Percentiles rank a stretch among this genome's conserved stretches.
Evolutionary conservation across 352 stramenopile species (phyloP).

Genomic region (Phytophthora citricola): DNA sequence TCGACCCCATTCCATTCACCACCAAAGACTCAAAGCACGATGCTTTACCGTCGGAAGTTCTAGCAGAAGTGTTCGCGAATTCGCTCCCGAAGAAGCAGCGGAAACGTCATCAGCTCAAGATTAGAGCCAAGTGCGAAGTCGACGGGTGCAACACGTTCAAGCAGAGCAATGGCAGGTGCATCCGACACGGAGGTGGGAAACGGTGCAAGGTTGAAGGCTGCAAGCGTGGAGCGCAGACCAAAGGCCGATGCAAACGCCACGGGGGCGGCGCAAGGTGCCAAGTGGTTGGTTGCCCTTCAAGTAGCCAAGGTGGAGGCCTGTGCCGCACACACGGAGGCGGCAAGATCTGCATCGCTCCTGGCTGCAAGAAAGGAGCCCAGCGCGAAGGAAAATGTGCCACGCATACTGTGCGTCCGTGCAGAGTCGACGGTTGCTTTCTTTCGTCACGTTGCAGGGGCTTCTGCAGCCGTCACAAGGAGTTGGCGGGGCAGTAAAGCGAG

Average conservation of each 20-base stretch:
- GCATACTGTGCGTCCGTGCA: constrained; percentile 77
- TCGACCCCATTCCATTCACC: constrained; percentile 6
- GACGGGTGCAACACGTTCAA: constrained; percentile 73
- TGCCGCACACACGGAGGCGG: constrained; percentile 86
- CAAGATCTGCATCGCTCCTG: constrained; percentile 81
- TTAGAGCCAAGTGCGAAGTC: constrained; percentile 45
- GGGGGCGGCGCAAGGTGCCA: constrained; percentile 77
- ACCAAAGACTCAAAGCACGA: neutral
- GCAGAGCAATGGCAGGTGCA: constrained; percentile 79
- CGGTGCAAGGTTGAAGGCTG: constrained; percentile 70
- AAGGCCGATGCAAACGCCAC: constrained; percentile 81
- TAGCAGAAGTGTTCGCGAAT: neutral
- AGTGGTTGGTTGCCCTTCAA: constrained; percentile 59
- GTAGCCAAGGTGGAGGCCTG: constrained; percentile 76
- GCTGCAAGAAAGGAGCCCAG: constrained; percentile 89
- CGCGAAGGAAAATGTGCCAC: constrained; percentile 83
- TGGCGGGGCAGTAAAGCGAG: neutral
- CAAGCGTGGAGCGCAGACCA: constrained; percentile 72
- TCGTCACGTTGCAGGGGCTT: constrained; percentile 65
- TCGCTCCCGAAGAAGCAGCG: neutral
- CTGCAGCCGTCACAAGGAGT: constrained; percentile 26
- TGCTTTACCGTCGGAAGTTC: neutral
- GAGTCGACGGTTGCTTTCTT: constrained; percentile 60
- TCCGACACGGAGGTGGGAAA: constrained; percentile 84
- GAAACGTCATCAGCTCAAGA: constrained; percentile 6